Evolutionary conservation across 2,329 filamentous ascomycete species (phyloP), one percentile per base, ranked within the genome.

Genomic region (Aspergillus felis): DNA sequence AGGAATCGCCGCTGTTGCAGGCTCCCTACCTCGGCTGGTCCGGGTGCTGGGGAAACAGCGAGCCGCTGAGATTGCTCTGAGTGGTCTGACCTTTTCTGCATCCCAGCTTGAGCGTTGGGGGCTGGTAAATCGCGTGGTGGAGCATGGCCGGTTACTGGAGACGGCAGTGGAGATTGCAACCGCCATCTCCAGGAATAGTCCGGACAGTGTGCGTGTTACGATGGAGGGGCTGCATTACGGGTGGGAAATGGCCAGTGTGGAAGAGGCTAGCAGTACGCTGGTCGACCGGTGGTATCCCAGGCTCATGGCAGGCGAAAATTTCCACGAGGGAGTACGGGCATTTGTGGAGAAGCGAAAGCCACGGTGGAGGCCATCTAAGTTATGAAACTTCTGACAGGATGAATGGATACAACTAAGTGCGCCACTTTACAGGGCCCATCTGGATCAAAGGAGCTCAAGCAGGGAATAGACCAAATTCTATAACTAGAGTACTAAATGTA

Each of bases 311-410:
- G 87, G 84, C 0, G 85, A 87, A 57, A 92, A 92, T 70, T 86
- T 90, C 76, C 81, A 80, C 49, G 89, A 92, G 74, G 90, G 89
- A 0, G 80, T 92, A 22, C 77, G 74, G 73, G 89, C 88, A 60
- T 92, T 92, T 77, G 85, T 88, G 25, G 88, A 92, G 81, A 90
- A 86, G 78, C 78, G 88, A 66, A 81, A 83, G 72, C 83, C 88
- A 2, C 78, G 76, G 29, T 91, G 88, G 88, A 60, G 60, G 44
- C 61, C 68, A 46, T 71, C 66, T 25, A 74, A 72, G 56, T 57
- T 74, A 56, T 74, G 54, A 61, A 32, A 32, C 29, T 5, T 10
- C 12, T 32, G 12, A 14, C 32, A 17, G 12, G 12, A 32, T 35
- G 12, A 6, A 35, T 4, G 4, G 14, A 35, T 35, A 17, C 32